Conservation (phyloP, 257 asterid genomes). For the Scutellaria barbata region DNA sequence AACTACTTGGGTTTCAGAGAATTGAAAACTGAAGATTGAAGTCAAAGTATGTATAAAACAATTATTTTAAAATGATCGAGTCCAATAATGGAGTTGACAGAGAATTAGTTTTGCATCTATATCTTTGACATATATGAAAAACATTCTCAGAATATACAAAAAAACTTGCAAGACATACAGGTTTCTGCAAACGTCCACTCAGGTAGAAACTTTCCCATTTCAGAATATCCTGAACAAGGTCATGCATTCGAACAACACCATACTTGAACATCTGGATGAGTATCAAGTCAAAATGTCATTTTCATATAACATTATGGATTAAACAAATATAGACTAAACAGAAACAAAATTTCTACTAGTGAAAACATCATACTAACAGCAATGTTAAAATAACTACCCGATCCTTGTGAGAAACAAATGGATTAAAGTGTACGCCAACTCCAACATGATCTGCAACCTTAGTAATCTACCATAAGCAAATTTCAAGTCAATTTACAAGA, state of each 20-base stretch:
- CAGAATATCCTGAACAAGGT: slow-evolving; percentile 67
- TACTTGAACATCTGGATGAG: slow-evolving; percentile 70
- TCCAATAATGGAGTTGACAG: not conserved
- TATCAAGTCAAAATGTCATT: slow-evolving; percentile 25
- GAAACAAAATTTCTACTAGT: slow-evolving; percentile 20
- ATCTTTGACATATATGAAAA: slow-evolving; percentile 7
- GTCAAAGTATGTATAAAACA: slow-evolving; percentile 12
- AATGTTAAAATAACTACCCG: slow-evolving; percentile 47
- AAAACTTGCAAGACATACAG: slow-evolving; percentile 49
- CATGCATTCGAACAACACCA: slow-evolving; percentile 75
- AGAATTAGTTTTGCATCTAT: slow-evolving; percentile 19
- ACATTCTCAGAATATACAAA: not conserved
- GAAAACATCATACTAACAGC: slow-evolving; percentile 18
- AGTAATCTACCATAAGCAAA: slow-evolving; percentile 52
- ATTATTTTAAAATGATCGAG: not conserved
- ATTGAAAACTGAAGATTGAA: slow-evolving; percentile 1
- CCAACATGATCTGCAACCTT: slow-evolving; percentile 73
- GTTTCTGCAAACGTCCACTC: slow-evolving; percentile 93
- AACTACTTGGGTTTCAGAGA: not conserved
- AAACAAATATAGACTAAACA: not conserved
- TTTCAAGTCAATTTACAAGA: slow-evolving; percentile 16
- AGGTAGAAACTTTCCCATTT: slow-evolving; percentile 80
- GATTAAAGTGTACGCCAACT: slow-evolving; percentile 88
- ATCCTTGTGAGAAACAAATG: slow-evolving; percentile 62
- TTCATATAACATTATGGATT: not conserved